These are phyloP conservation scores for Saccharomycopsis javanensis DNA, from an alignment of 805 yeast species.

Conservation along the genomic window DNA sequence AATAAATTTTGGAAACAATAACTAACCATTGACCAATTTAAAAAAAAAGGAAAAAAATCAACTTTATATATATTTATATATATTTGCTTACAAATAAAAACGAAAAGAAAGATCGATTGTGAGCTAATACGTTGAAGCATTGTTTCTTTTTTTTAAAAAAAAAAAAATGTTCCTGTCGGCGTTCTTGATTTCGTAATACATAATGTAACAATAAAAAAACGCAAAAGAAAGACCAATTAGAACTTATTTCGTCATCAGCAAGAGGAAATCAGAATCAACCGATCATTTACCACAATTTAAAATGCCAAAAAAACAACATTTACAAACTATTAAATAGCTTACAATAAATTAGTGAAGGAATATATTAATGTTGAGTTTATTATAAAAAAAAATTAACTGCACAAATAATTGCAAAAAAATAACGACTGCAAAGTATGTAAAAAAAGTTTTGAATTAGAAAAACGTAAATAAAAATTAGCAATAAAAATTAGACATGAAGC, in stretches of 20 bases:
- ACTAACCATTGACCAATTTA: too few species aligned
- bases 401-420: not conserved
- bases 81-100: not conserved
- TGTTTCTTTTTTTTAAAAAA: not conserved
- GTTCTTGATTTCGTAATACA: not conserved
- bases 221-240: not conserved
- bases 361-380: not conserved
- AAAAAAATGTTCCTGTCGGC: not conserved
- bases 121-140: too few species aligned
- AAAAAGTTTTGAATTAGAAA: not conserved
- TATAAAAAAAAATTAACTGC: not conserved
- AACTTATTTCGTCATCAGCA: not conserved
- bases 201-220: not conserved
- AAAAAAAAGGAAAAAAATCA: too few species aligned
- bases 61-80: not conserved
- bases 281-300: too few species aligned
- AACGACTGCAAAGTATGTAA: too few species aligned
- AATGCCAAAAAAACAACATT: too few species aligned
- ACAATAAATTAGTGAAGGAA: not conserved
- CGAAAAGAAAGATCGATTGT: not conserved
- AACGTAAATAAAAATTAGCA: not conserved
- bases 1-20: too few species aligned
- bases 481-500: not conserved
- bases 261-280: not conserved
- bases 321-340: too few species aligned